phyloP scores from a whole-genome alignment of 805 yeast genomes.

The Yarrowia deformans region DNA sequence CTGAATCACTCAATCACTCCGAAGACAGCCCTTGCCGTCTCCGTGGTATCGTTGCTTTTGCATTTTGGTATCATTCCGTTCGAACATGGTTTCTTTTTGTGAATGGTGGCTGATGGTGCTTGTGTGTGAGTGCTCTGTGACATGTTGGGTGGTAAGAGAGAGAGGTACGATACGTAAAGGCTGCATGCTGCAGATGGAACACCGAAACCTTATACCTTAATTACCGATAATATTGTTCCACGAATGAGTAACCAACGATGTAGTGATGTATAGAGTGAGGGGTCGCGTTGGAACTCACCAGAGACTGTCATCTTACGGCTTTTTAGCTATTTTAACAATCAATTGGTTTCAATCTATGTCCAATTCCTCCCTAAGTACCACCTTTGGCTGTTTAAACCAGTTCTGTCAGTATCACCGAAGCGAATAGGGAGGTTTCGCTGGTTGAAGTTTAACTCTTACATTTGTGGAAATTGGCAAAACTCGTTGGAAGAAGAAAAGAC shows the following conservation, averaged over 20 bases:
- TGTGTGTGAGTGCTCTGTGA: not conserved
- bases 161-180: not conserved
- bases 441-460: not conserved
- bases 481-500: not conserved
- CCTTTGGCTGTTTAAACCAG: not conserved
- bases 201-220: not conserved
- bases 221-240: not conserved
- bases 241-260: not conserved
- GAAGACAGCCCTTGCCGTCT: not conserved
- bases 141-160: constrained; percentile 8
- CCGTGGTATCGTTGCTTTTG: not conserved
- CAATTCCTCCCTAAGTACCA: too few species aligned
- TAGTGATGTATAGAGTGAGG: not conserved
- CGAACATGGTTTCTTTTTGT: constrained; percentile 6
- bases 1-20: not conserved
- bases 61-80: constrained; percentile 12
- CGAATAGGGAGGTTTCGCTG: not conserved
- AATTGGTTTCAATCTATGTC: too few species aligned
- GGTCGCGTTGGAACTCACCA: too few species aligned
- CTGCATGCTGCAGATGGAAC: constrained; percentile 18
- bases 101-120: not conserved
- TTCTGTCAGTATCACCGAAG: not conserved
- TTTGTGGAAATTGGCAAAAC: not conserved
- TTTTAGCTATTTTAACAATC: too few species aligned
- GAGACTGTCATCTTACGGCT: too few species aligned